Percentiles rank a stretch among this genome's conserved stretches.
phyloP scores from a whole-genome alignment of 148 eudicot genomes.

The Fagopyrum tataricum region DNA sequence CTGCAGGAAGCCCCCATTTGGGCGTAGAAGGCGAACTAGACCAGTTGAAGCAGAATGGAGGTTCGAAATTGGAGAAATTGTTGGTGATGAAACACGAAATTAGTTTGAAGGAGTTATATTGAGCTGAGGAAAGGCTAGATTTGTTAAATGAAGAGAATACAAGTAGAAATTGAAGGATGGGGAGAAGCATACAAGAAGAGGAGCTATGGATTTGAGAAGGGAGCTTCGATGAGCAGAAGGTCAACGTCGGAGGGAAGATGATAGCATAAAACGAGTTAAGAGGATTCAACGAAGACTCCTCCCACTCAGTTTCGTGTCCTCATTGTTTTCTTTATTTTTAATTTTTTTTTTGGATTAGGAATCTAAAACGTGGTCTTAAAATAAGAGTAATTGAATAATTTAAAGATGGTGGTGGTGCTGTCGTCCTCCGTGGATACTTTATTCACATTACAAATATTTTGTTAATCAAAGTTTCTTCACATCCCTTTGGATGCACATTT shows the following conservation, averaged over 20 bases:
- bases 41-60: not conserved
- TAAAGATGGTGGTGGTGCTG: not conserved
- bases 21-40: not conserved
- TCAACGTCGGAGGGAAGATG: not conserved
- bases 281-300: not conserved
- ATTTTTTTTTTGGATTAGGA: not conserved
- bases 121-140: not conserved
- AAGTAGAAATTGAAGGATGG: not conserved
- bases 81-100: not conserved
- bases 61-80: not conserved
- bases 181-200: not conserved
- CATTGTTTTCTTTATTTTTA: not conserved
- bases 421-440: no score
- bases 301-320: not conserved
- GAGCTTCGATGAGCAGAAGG: not conserved
- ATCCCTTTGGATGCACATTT: no score
- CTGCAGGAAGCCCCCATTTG: constrained; percentile 12
- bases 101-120: not conserved
- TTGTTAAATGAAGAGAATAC: not conserved
- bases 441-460: no score
- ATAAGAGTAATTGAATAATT: not conserved
- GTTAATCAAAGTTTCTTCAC: no score
- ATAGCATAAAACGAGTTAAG: not conserved
- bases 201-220: not conserved
- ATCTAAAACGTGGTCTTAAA: not conserved